These are phyloP conservation scores for Stagonosporopsis tanaceti DNA, from an alignment of 2,329 filamentous ascomycete genomes.

Conservation along the genomic window DNA sequence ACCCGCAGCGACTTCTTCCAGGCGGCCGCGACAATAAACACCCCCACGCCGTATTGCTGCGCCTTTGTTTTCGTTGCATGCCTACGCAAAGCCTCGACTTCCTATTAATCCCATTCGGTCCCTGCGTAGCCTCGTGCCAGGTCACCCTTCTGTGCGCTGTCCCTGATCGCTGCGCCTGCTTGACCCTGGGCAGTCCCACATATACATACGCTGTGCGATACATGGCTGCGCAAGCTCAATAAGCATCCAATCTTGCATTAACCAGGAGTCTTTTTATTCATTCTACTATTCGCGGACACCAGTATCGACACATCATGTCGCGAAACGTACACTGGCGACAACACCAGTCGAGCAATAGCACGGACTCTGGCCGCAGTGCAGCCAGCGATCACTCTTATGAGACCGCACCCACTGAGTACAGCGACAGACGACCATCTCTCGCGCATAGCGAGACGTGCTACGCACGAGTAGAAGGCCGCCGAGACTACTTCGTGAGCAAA, in stretches of 20 bases:
- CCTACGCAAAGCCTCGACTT: constrained; percentile 25
- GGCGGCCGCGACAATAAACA: constrained; percentile 25
- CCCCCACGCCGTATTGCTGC: constrained; percentile 27
- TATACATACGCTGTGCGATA: constrained; percentile 33
- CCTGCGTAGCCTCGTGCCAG: constrained; percentile 34
- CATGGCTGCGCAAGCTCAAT: constrained; percentile 26
- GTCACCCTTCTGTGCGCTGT: constrained; percentile 39
- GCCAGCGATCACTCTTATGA: constrained; percentile 44
- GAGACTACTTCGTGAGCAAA: constrained; percentile 34
- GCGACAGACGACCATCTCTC: constrained; percentile 38
- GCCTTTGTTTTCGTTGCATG: constrained; percentile 31
- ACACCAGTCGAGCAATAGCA: constrained; percentile 44
- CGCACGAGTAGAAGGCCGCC: constrained; percentile 38
- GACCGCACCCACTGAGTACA: constrained; percentile 48
- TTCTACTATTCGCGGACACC: constrained; percentile 20
- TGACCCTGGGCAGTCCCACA: constrained; percentile 25
- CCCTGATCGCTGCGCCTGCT: constrained; percentile 33
- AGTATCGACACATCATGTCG: constrained; percentile 39
- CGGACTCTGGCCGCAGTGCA: constrained; percentile 41
- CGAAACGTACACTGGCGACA: constrained; percentile 44
- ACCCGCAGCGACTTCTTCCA: constrained; percentile 15
- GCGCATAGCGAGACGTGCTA: constrained; percentile 43
- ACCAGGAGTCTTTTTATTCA: constrained; percentile 17
- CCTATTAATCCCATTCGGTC: constrained; percentile 31
- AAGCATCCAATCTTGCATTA: constrained; percentile 19